Evolutionary conservation across 495 filamentous ascomycete genomes (phyloP), one percentile per base, ranked within the genome.

Genomic region (Neurospora discreta): DNA sequence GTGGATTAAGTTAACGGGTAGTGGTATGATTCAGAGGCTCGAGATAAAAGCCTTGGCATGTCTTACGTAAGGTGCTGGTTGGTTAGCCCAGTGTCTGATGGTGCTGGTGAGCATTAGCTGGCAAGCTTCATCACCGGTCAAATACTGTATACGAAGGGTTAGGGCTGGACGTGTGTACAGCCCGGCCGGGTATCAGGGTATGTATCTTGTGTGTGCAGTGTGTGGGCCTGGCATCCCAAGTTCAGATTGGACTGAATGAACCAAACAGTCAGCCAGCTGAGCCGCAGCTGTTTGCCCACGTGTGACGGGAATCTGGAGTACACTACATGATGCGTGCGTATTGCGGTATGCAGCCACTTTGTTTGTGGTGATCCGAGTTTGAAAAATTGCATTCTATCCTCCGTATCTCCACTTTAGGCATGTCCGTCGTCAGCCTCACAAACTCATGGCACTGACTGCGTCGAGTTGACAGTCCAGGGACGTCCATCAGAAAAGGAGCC

Each of bases 21-120:
- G 52, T 76, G 70, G 75, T 76, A 75, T 69, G 75, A 76, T 76
- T 76, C 73, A 71, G 73, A 71, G 71, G 71, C 65, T n/a, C 11
- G 43, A 67, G 72, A 60, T 33, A 68, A 36, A 36, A 65, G 46
- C 60, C 67, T 73, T 65, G 72, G 72, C 72, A 18, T 33, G 46
- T 60, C 69, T 75, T 75, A 75, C 68, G 41, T 74, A 75, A 75
- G 70, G 39, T 40, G 38, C 8, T 39, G 43, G 23, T 58, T 58
- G 46, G 20, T 23, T 11, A 58, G 20, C 20, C 7, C 9, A 46
- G 43, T 10, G n/a, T n/a, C n/a, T n/a, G 41, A 39, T 42, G 13
- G 41, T 16, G 16, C 41, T n/a, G n/a, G n/a, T n/a, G n/a, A n/a
- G n/a, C n/a, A n/a, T n/a, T n/a, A n/a, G n/a, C n/a, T n/a, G n/a